Base-by-base conservation (phyloP, 2,329 filamentous ascomycete genomes). In the Cytospora piceicola region DNA sequence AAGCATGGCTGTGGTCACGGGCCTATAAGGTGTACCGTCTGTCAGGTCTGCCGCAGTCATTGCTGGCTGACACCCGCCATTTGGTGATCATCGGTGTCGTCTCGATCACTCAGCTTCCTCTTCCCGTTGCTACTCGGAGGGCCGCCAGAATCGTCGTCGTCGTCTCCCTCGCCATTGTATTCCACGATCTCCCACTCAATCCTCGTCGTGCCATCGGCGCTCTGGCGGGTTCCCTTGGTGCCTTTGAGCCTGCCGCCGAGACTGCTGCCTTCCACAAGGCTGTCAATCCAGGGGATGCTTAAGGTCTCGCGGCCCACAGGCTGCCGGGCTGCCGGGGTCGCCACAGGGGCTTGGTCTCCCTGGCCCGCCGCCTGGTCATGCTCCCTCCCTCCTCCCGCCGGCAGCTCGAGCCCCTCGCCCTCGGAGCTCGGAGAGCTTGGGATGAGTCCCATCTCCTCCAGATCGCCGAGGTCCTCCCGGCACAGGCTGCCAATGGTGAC, bases 171-270 rank as follows among this genome's bases (percentile, higher is more conserved):
- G 61, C 81, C 83, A 56, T 81, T 84, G 82, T 86, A 94, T 77
- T 97, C 93, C 49, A 89, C 83, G 69, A 97, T 84, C 77, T 96
- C 93, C 91, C 92, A 96, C 73, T 95, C 90, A 14, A 95, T 84
- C 54, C 81, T 85, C 46, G 88, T 85, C 32, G 80, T 82, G 20
- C 89, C 89, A 73, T 92, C 88, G n/a, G 79, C 78, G 59, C 85
- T 88, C 59, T 75, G 73, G 30, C 87, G 84, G 65, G 84, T 84
- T 20, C 87, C 86, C 67, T 81, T 82, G 73, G 83, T 78, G 61
- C 71, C 84, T 70, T 86, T 85, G 74, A 87, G 88, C 76, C 90
- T 82, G 59, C 83, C 87, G 2, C 91, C 91, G 52, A 96, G 78
- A 49, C 82, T 83, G 70, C 91, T 94, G 62, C 92, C 89, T 72